Percentiles rank a stretch among this genome's conserved stretches.
Evolutionary conservation across 2,329 filamentous ascomycete genomes (phyloP).

Genomic region (Basipetospora chlamydospora): DNA sequence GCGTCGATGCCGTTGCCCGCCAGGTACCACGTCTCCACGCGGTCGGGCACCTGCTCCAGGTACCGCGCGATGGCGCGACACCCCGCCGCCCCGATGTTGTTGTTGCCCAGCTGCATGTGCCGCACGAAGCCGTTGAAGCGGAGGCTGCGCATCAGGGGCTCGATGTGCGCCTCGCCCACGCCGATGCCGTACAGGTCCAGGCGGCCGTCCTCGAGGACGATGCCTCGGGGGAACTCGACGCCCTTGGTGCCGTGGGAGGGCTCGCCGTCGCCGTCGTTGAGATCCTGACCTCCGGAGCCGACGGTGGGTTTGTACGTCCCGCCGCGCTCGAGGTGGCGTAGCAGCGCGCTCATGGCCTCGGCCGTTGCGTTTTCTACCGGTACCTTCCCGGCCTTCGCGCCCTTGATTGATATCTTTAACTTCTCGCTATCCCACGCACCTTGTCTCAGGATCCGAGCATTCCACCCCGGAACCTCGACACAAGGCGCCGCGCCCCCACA

Average conservation of each 20-base stretch:
- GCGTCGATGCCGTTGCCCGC: constrained; percentile 38
- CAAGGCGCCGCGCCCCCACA: constrained; percentile 17
- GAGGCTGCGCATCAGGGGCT: constrained; percentile 32
- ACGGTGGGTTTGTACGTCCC: constrained; percentile 16
- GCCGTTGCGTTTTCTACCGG: constrained; percentile 17
- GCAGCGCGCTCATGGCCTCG: constrained; percentile 19
- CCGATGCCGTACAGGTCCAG: constrained; percentile 43
- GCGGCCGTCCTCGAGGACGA: constrained; percentile 34
- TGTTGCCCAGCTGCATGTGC: constrained; percentile 40
- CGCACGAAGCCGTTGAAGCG: constrained; percentile 29
- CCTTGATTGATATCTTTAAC: constrained; percentile 17
- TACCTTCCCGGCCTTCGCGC: constrained; percentile 19
- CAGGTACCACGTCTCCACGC: constrained; percentile 40
- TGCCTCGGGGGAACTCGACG: constrained; percentile 22
- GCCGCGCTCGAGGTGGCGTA: constrained; percentile 16
- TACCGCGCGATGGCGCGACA: constrained; percentile 30
- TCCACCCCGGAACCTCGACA: constrained; percentile 18
- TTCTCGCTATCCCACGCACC: constrained; percentile 19
- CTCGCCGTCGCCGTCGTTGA: constrained; percentile 21
- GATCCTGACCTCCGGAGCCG: constrained; percentile 13
- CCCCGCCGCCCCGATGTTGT: constrained; percentile 35
- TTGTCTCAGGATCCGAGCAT: constrained; percentile 18
- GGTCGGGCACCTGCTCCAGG: constrained; percentile 26
- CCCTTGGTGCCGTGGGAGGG: constrained; percentile 19
- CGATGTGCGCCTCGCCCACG: constrained; percentile 35